phyloP scores from a whole-genome alignment of 495 filamentous ascomycete genomes.

The Pyrenopolyporus hunteri region DNA sequence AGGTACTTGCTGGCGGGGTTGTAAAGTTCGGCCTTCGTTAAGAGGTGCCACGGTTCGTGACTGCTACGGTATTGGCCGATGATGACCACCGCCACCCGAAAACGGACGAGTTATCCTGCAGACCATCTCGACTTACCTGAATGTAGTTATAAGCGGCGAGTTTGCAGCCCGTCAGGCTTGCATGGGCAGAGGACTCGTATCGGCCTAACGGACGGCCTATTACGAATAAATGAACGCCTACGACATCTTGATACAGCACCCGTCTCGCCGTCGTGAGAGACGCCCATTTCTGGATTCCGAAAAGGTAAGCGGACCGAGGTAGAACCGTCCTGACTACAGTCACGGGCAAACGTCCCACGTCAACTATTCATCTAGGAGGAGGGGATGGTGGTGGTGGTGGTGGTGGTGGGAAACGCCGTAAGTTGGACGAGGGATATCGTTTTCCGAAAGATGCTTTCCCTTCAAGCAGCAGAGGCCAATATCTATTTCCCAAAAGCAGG shows the following conservation, averaged over 20 bases:
- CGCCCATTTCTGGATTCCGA: background rate
- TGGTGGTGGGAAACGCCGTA: conserved; percentile 5
- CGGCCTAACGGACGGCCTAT: background rate
- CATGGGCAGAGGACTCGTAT: background rate
- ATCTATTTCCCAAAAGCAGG: conserved; percentile 20
- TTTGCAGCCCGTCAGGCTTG: background rate
- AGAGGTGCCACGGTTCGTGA: background rate
- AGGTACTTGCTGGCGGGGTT: background rate
- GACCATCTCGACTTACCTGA: background rate
- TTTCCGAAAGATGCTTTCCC: conserved; percentile 9
- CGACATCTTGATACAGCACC: background rate
- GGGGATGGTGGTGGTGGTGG: too few relatives aligned
- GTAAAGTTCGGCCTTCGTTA: background rate
- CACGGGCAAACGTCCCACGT: too few relatives aligned
- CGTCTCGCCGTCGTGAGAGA: background rate
- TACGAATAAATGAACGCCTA: background rate
- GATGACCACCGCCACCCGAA: background rate
- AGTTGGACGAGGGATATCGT: background rate
- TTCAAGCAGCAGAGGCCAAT: conserved; percentile 10
- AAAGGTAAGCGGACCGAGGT: background rate
- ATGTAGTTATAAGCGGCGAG: background rate
- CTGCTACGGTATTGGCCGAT: background rate
- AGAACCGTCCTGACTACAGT: background rate
- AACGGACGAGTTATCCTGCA: background rate
- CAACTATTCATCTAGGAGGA: too few relatives aligned